A percentile compares a stretch with the other conserved stretches of the same genome.
These are phyloP conservation scores for Neurospora sp. DNA, from an alignment of 495 filamentous ascomycete species.

Conservation along the genomic window DNA sequence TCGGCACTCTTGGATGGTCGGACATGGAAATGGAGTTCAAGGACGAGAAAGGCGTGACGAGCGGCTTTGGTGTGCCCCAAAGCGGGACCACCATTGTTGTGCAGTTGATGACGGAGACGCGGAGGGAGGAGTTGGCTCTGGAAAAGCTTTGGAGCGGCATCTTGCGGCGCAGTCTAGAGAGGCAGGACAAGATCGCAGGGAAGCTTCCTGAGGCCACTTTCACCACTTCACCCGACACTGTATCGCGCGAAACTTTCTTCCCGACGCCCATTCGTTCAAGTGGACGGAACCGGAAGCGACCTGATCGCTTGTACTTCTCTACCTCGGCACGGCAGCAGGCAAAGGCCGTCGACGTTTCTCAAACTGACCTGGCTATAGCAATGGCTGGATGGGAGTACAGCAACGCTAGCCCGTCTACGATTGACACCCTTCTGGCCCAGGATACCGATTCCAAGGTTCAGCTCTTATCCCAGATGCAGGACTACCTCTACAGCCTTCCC, in stretches of 20 bases:
- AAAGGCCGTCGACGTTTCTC: background rate
- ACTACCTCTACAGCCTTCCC: slow-evolving; percentile 8
- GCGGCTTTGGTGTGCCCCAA: slow-evolving; percentile 66
- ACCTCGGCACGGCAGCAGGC: background rate
- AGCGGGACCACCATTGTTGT: slow-evolving; percentile 58
- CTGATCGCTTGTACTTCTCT: slow-evolving; percentile 19
- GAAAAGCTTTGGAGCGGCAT: slow-evolving; percentile 64
- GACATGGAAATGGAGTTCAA: slow-evolving; percentile 31
- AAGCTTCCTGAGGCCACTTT: background rate
- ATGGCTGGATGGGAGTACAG: slow-evolving; percentile 8
- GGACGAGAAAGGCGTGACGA: slow-evolving; percentile 37
- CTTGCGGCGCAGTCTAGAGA: slow-evolving; percentile 13
- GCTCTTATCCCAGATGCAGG: slow-evolving; percentile 14
- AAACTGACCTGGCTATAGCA: background rate
- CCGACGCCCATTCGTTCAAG: background rate
- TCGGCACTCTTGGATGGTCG: slow-evolving; percentile 54
- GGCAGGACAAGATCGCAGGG: background rate
- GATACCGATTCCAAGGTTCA: slow-evolving; percentile 16
- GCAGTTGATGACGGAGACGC: slow-evolving; percentile 82
- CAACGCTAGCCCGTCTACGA: slow-evolving; percentile 18
- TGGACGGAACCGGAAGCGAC: background rate
- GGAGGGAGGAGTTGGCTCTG: slow-evolving; percentile 72
- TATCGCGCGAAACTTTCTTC: background rate
- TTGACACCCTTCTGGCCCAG: slow-evolving; percentile 7
- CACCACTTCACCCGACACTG: background rate